Base-by-base conservation (phyloP, 768 basidiomycete genomes). In the Russula olivacea region DNA sequence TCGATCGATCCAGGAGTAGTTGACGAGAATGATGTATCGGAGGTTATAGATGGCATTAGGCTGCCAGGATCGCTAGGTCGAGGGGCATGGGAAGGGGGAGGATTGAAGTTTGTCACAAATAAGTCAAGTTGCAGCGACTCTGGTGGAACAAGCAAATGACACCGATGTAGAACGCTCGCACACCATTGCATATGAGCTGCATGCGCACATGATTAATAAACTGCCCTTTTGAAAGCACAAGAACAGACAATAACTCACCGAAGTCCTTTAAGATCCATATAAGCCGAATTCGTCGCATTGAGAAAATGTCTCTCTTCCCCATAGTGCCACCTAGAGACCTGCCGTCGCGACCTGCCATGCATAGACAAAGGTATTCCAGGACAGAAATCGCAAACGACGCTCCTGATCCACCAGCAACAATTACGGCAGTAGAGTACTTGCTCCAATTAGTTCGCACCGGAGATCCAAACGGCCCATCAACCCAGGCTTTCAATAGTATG, bases 221-320 rank as follows among this genome's bases (percentile, higher is more conserved):
- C 25, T 19, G 25, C 6, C 25, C 36, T 23, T 48, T 30, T 36
- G 50, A 48, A 30, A 34, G 6, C 23, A 25, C 38, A 61, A n/a
- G 43, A 21, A 50, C 25, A 58, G 21, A 15, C 43, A 49, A 28
- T 15, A 1, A 76, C 86, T 73, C 61, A 89, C 88, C 80, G 69
- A 84, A 90, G 69, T 91, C 90, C 43, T 88, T 79, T 23, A 89
- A 76, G 49, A 90, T 79, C 89, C 89, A 91, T 3, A 91, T 79
- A 66, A 91, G 89, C 19, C 89, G 77, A 0, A 90, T 80, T 5
- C 90, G 78, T 36, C 69, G 74, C 7, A 81, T 83, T 48, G 74
- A 74, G 59, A 75, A 79, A 6, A 71, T 68, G 28, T 74, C 66
- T 0, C 78, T 78, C 73, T 75, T 79, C 1, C 81, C 77, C 10